Evolutionary conservation across 2,329 filamentous ascomycete species (phyloP).

Genomic region (Graphilbum fragrans): DNA sequence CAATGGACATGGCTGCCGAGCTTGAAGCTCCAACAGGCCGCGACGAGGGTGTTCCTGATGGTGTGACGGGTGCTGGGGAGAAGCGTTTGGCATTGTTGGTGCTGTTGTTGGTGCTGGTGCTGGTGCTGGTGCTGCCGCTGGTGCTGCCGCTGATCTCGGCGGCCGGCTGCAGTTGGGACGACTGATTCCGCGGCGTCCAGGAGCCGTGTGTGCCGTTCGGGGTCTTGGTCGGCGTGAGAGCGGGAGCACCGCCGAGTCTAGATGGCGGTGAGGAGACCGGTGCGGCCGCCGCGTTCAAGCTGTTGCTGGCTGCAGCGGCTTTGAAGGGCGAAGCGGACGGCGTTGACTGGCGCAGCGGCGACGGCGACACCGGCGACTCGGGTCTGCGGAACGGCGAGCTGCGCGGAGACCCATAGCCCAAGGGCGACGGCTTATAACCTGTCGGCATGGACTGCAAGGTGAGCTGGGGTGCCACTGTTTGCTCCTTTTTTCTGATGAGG

Average conservation of each 20-base stretch:
- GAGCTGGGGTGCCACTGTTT: not conserved
- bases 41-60: conserved; percentile 16
- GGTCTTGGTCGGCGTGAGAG: conserved; percentile 22
- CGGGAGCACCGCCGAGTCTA: no score
- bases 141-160: conserved; percentile 16
- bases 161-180: conserved; percentile 19
- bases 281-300: not conserved
- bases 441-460: conserved; percentile 34
- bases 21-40: not conserved
- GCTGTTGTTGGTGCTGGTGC: not conserved
- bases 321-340: conserved; percentile 51
- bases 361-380: conserved; percentile 54
- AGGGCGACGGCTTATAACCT: conserved; percentile 58
- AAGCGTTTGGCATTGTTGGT: not conserved
- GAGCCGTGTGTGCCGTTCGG: conserved; percentile 26
- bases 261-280: no score
- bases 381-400: conserved; percentile 52
- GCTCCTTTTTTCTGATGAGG: not conserved
- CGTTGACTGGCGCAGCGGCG: conserved; percentile 50
- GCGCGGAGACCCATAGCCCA: conserved; percentile 60
- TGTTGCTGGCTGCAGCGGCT: conserved; percentile 17
- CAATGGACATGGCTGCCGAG: conserved; percentile 20
- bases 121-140: not conserved
- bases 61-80: conserved; percentile 6
- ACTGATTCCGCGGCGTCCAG: conserved; percentile 22